Percentiles rank a stretch among this genome's conserved stretches.
Evolutionary conservation across 192 early-diverging fungal genomes (phyloP).

Genomic region (Funneliformis mosseae): DNA sequence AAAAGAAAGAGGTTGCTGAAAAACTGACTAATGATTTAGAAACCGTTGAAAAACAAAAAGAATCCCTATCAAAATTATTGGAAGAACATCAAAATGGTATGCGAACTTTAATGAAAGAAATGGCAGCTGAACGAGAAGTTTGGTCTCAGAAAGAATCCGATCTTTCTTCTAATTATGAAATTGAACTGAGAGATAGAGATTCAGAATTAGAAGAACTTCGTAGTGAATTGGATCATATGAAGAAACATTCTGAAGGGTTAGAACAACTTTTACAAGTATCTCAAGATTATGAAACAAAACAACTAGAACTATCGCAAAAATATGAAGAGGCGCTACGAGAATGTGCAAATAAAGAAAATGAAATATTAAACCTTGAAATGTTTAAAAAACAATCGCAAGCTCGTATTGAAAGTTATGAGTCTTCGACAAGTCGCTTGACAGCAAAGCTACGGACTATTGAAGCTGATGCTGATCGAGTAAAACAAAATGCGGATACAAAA

Average conservation of each 20-base stretch:
- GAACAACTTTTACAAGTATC: neutral
- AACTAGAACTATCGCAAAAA: neutral
- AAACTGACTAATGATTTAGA: neutral
- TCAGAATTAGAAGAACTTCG: neutral
- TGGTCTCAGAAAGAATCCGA: constrained; percentile 6
- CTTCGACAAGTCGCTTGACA: neutral
- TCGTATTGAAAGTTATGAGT: neutral
- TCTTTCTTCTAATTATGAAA: constrained; percentile 16
- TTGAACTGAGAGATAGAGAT: neutral
- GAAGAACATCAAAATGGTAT: constrained; percentile 25
- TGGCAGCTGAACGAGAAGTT: neutral
- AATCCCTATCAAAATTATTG: neutral
- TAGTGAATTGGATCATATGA: neutral
- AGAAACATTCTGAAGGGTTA: neutral
- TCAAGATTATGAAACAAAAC: neutral
- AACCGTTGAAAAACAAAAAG: constrained; percentile 11
- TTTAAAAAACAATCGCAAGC: constrained; percentile 13
- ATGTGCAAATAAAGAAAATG: neutral
- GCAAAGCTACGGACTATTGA: neutral
- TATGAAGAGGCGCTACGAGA: neutral
- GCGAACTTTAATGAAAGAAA: constrained; percentile 19
- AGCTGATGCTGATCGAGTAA: neutral
- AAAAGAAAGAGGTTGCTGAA: neutral
- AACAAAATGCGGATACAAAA: neutral
- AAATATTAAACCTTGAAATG: neutral